Evolutionary conservation across 805 yeast genomes (phyloP).

Genomic region (Kluyveromyces siamensis): DNA sequence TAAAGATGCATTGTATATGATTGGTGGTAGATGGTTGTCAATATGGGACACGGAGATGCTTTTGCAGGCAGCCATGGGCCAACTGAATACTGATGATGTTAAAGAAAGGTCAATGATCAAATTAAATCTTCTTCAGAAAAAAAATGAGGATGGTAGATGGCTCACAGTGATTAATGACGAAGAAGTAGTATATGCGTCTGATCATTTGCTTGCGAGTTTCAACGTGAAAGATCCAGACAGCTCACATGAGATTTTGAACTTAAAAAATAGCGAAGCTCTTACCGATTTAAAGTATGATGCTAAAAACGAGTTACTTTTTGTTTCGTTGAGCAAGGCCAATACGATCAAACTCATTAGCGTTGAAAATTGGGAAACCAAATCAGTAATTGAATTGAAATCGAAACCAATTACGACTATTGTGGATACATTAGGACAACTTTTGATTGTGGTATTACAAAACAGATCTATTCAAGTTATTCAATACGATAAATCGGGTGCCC

Average conservation of each 20-base stretch:
- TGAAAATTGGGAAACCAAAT: constrained; percentile 7
- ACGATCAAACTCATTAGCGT: constrained; percentile 12
- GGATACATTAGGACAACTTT: constrained; percentile 22
- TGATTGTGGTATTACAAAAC: constrained; percentile 20
- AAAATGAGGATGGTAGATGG: constrained; percentile 2
- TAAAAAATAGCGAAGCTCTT: constrained; percentile 12
- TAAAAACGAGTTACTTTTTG: constrained; percentile 11
- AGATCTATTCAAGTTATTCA: constrained; percentile 23
- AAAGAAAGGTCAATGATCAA: not conserved
- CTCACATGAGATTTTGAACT: not conserved
- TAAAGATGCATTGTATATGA: constrained; percentile 46
- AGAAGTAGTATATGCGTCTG: constrained; percentile 16
- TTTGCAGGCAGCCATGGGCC: constrained; percentile 24
- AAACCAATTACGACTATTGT: constrained; percentile 21
- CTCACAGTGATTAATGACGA: constrained; percentile 8
- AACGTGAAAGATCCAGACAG: constrained; percentile 2
- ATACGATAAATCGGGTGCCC: constrained; percentile 15
- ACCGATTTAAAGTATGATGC: constrained; percentile 23
- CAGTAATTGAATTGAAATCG: constrained; percentile 11
- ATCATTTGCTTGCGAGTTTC: constrained; percentile 16
- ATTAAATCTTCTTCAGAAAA: not conserved
- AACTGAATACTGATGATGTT: constrained; percentile 5
- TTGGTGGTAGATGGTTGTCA: constrained; percentile 17
- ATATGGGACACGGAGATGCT: constrained; percentile 20
- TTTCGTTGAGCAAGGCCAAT: constrained; percentile 16